These are phyloP conservation scores for Cajanus cajan DNA, from an alignment of 306 rosid species.

Conservation along the genomic window DNA sequence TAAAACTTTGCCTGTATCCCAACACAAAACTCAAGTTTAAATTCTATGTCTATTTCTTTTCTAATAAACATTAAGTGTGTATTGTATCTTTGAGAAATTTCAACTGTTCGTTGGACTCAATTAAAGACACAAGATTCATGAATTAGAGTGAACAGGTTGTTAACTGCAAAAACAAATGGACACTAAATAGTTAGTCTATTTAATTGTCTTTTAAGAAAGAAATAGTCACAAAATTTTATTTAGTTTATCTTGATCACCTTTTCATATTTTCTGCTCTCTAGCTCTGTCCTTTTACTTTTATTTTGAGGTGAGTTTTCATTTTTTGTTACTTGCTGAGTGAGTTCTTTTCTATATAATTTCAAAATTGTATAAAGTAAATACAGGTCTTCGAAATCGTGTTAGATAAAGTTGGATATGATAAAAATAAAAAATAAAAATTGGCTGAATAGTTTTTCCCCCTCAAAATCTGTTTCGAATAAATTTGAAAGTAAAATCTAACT, in stretches of 20 bases:
- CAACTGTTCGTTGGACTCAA: not conserved
- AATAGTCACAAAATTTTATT: not conserved
- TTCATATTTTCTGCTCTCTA: not conserved
- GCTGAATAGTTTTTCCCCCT: not conserved
- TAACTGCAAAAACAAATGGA: not conserved
- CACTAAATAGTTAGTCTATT: not conserved
- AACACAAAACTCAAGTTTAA: not conserved
- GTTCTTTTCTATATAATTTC: not conserved
- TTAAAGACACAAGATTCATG: not conserved
- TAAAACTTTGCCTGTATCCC: too few relatives aligned
- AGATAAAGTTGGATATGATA: not conserved
- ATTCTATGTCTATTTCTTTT: not conserved
- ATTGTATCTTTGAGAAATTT: not conserved
- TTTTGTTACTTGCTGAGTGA: not conserved
- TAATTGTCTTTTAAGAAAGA: not conserved
- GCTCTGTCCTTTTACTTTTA: not conserved
- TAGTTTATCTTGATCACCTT: not conserved
- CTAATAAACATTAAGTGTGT: not conserved
- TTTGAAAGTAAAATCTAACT: too few relatives aligned
- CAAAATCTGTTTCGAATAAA: too few relatives aligned
- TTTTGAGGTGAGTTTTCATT: not conserved
- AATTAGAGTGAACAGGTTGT: not conserved
- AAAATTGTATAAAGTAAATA: not conserved
- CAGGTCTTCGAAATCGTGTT: not conserved
- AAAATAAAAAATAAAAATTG: not conserved